A percentile compares a stretch with the other conserved stretches of the same genome.
Evolutionary conservation across 371 early-diverging fungal species (phyloP).

Genomic region (Rhizopus sp.): DNA sequence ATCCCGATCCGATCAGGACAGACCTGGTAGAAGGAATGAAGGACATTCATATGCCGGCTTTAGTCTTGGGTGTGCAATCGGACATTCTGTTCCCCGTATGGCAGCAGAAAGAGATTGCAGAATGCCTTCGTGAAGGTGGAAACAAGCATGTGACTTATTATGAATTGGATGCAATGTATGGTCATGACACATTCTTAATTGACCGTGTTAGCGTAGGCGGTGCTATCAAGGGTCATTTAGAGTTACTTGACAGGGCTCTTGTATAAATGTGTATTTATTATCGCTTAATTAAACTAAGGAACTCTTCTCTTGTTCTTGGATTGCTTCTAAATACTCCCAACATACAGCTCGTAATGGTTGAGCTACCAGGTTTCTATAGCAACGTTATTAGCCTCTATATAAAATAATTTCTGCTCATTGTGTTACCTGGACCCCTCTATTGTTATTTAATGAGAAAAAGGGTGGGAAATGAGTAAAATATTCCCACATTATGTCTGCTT

Average conservation of each 20-base stretch:
- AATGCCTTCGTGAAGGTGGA: slow-evolving; percentile 77
- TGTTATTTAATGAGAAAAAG: slow-evolving; percentile 13
- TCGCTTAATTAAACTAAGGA: slow-evolving; percentile 74
- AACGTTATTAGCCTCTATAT: not conserved
- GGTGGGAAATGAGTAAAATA: slow-evolving; percentile 19
- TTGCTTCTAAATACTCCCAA: slow-evolving; percentile 91
- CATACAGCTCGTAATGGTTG: slow-evolving; percentile 95
- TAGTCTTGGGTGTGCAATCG: slow-evolving; percentile 92
- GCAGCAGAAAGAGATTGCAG: slow-evolving; percentile 96
- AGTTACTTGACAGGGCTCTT: slow-evolving; percentile 45
- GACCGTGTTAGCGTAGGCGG: slow-evolving; percentile 88
- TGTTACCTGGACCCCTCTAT: slow-evolving; percentile 51
- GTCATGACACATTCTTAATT: slow-evolving; percentile 96
- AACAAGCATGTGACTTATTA: slow-evolving; percentile 92
- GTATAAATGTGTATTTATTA: slow-evolving; percentile 11
- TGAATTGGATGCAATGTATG: slow-evolving; percentile 95
- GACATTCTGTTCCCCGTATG: slow-evolving; percentile 94
- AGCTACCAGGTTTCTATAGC: slow-evolving; percentile 90
- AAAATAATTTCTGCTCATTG: slow-evolving; percentile 5
- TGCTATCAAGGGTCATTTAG: slow-evolving; percentile 93
- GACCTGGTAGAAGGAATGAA: slow-evolving; percentile 64
- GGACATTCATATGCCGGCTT: slow-evolving; percentile 68
- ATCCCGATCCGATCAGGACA: slow-evolving; percentile 51
- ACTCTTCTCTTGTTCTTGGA: slow-evolving; percentile 95
- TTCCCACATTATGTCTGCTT: slow-evolving; percentile 11